Percentiles rank a stretch among this genome's conserved stretches.
These are phyloP conservation scores for Closterium sp. DNA, from an alignment of 139 green algal genomes.

Conservation along the genomic window DNA sequence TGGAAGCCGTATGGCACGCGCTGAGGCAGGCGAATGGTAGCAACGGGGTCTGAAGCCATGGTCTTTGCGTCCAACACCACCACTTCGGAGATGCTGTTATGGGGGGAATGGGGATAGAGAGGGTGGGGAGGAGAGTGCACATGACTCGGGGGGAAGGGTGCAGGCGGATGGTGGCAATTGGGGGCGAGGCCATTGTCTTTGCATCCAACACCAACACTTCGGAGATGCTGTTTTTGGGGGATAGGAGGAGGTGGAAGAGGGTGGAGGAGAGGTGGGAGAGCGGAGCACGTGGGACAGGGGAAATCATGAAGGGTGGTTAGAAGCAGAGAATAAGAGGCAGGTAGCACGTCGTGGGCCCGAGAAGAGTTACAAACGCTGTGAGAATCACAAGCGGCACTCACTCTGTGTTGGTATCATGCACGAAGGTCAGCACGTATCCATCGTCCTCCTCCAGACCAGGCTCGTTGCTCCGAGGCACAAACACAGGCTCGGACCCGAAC, in stretches of 20 bases:
- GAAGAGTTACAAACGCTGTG: too few relatives aligned
- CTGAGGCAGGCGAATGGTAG: neutral
- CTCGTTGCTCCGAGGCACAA: constrained; percentile 58
- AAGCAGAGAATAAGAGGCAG: too few relatives aligned
- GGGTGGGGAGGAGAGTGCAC: too few relatives aligned
- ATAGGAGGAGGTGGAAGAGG: neutral
- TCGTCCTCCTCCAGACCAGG: constrained; percentile 64
- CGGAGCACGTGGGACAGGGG: neutral
- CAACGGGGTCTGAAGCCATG: constrained; percentile 65
- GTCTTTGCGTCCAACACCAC: constrained; percentile 69
- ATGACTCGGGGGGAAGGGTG: too few relatives aligned
- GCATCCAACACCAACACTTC: constrained; percentile 70
- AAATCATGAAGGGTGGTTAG: neutral
- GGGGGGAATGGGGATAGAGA: too few relatives aligned
- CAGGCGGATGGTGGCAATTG: too few relatives aligned
- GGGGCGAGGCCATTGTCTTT: constrained; percentile 56
- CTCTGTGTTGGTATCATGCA: constrained; percentile 58
- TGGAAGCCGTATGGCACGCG: constrained; percentile 76
- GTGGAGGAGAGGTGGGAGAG: neutral
- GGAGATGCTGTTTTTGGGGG: constrained; percentile 1
- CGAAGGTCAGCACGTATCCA: constrained; percentile 71
- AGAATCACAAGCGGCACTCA: neutral
- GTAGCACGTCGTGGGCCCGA: too few relatives aligned
- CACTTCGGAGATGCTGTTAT: constrained; percentile 40
- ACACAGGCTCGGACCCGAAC: constrained; percentile 70